Conservation (phyloP, 129 eudicot genomes). For the Artemisia tridentata region DNA sequence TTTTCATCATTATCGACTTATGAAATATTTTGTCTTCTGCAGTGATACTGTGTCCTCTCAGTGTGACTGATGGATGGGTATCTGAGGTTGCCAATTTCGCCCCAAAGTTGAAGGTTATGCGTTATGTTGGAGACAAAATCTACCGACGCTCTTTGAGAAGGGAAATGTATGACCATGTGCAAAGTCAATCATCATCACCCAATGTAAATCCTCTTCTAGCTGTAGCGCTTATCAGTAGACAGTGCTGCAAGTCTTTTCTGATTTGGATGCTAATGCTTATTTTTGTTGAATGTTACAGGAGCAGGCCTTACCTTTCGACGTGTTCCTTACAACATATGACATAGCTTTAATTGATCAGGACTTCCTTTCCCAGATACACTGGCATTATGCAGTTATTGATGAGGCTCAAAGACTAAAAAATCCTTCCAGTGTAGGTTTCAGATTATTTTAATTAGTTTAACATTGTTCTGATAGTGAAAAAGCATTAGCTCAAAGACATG, state of each 20-base stretch:
- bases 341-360: slow-evolving; percentile 90
- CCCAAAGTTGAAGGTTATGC: slow-evolving; percentile 62
- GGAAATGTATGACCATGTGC: slow-evolving; percentile 59
- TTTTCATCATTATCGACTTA: neutral
- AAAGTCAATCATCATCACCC: slow-evolving; percentile 39
- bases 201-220: slow-evolving; percentile 43
- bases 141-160: slow-evolving; percentile 56
- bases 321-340: slow-evolving; percentile 94
- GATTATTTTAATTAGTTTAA: neutral
- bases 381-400: slow-evolving; percentile 86
- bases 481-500: neutral
- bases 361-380: slow-evolving; percentile 79
- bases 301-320: slow-evolving; percentile 70
- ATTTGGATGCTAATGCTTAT: slow-evolving; percentile 18
- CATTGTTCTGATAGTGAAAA: neutral
- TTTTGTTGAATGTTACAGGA: slow-evolving; percentile 44
- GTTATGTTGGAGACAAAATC: slow-evolving; percentile 84
- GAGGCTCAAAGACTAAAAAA: slow-evolving; percentile 97
- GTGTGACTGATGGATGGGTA: slow-evolving; percentile 93
- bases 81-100: slow-evolving; percentile 73
- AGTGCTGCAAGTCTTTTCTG: neutral
- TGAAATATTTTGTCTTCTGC: slow-evolving; percentile 27
- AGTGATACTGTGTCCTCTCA: slow-evolving; percentile 96
- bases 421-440: slow-evolving; percentile 82
- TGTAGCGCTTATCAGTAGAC: neutral